Evolutionary conservation across 2,329 filamentous ascomycete species (phyloP), one percentile per base, ranked within the genome.

Genomic region (Aspergillus bombycis): DNA sequence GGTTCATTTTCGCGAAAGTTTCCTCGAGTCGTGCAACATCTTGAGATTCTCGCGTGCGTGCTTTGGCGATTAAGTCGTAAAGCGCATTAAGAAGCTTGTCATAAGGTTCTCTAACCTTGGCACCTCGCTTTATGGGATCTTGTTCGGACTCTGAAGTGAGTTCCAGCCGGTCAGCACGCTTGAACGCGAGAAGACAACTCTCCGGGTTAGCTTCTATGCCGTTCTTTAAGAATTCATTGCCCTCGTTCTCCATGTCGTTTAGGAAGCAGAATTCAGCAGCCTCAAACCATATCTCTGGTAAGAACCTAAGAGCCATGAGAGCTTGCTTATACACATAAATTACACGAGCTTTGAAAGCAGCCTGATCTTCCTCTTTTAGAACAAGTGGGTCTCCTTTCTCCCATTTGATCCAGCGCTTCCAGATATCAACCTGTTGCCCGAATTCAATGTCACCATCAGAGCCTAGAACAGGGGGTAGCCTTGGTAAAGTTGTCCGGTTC

Each of bases 271-370:
- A 98, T 68, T 96, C 91, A 0, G 94, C 92, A 11, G 93, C 94
- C 64, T 97, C 93, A 57, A 93, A 94, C 95, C 95, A 99, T 70
- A 97, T 89, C 75, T 96, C 92, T 4, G 95, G 94, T 87, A 94
- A 95, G 79, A 98, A 99, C 57, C 94, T 89, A 61, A 99, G 82
- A 4, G 93, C 90, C 91, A 97, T 97, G 54, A 96, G 81, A 5
- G 94, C 93, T 76, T 97, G 94, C 76, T 93, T 95, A 83, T 97
- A 98, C 67, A 92, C 90, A 77, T 96, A 96, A 9, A 97, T 78
- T 48, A 98, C 87, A 46, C 95, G 89, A 68, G 91, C 86, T 68
- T 90, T 91, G 78, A 90, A 95, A 8, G 87, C 85, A 58, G 88
- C 85, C 4, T 86, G 83, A 70, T 98, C 94, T 60, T 98, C 94